phyloP scores from a whole-genome alignment of 139 green algal genomes.

The Volvox africanus region DNA sequence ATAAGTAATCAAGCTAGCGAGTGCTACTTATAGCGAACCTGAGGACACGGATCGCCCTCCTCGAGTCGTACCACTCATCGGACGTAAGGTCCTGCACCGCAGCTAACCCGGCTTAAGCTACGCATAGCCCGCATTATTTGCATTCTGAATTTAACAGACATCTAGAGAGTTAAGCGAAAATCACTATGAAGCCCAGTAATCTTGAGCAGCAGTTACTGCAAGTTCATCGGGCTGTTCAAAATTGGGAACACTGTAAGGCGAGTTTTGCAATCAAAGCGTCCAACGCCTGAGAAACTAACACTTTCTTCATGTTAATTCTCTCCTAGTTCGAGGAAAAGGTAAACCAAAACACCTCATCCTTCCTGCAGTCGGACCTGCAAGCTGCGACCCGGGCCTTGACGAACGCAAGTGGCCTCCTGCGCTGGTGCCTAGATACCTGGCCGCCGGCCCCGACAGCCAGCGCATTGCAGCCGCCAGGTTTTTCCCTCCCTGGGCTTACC shows the following conservation, averaged over 20 bases:
- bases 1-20: too few species aligned
- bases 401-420: neutral
- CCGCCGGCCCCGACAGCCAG: neutral
- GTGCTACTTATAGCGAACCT: too few species aligned
- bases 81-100: too few species aligned
- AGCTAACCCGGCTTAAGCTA: too few species aligned
- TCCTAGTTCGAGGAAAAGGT: neutral
- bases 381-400: neutral
- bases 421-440: neutral
- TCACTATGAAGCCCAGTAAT: too few species aligned
- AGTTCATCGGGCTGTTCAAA: neutral
- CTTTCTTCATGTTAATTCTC: neutral
- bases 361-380: neutral
- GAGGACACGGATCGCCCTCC: too few species aligned
- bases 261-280: neutral
- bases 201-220: neutral
- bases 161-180: too few species aligned
- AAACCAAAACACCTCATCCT: neutral
- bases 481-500: too few species aligned
- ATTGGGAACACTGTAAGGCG: neutral
- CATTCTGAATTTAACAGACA: too few species aligned
- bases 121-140: too few species aligned
- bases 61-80: too few species aligned
- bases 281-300: neutral
- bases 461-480: too few species aligned